Base-by-base conservation (phyloP, 2,329 filamentous ascomycete genomes). In the Cylindrodendrum hubeiense region DNA sequence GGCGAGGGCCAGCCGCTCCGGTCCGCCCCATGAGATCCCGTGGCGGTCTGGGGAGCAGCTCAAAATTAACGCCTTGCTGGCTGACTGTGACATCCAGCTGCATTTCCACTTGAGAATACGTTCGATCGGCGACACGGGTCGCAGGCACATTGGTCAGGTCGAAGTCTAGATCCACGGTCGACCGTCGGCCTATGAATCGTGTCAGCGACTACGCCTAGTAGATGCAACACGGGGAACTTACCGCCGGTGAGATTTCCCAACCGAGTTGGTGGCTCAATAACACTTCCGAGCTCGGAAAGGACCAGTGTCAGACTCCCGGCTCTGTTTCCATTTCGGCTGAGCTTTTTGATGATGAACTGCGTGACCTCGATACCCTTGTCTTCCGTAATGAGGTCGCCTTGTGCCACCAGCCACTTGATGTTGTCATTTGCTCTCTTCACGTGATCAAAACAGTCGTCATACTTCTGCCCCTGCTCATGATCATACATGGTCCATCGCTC, bases 381-480 rank as follows among this genome's bases (percentile, higher is more conserved):
- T 34, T 34, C 52, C 15, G 60, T 53, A 24, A 68, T 66, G 0
- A 67, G 52, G 21, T 68, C 66, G 22, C 64, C 64, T 34, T 64
- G 59, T 3, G 60, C 34, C 8, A 67, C 66, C 17, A 68, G 44
- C 66, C 66, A 68, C 47, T 67, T 66, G 55, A 68, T 64, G 37
- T 60, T 68, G 9, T 58, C 52, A 9, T 55, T 58, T 3, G 66
- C 63, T 12, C 51, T 33, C 3, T 15, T 5, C 13, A 26, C 33
- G 22, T n/a, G 28, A 47, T 63, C 47, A 12, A 54, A 66, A 1
- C 22, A 39, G 33, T 68, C 64, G 9, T 17, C 5, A 8, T 68
- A 67, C 1, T 39, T 39, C n/a, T 67, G 63, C 15, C 43, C 30
- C 1, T 7, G 30, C 1, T 50, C 34, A 41, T 67, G 66, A 5